phyloP scores from a whole-genome alignment of 116 monocot genomes.

The Cymodocea nodosa region DNA sequence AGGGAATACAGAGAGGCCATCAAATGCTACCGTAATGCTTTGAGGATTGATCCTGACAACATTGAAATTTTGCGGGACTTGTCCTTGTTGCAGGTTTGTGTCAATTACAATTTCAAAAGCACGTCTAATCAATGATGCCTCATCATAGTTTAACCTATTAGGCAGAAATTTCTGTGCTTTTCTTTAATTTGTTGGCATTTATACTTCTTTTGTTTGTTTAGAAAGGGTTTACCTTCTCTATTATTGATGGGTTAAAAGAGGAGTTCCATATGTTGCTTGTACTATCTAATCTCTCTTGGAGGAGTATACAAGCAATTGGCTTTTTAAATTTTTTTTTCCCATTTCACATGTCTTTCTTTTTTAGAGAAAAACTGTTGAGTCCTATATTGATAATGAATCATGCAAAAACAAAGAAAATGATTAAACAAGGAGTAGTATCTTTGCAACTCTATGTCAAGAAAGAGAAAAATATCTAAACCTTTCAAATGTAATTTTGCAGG shows the following conservation, averaged over 20 bases:
- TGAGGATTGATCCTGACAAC: constrained; percentile 92
- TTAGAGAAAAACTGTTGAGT: too few species aligned
- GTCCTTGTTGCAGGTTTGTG: constrained; percentile 74
- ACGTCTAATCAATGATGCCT: neutral
- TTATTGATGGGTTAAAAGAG: too few species aligned
- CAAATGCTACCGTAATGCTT: constrained; percentile 96
- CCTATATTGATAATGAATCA: too few species aligned
- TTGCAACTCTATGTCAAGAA: neutral
- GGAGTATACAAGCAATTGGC: too few species aligned
- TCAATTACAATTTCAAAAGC: neutral
- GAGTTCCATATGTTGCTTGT: too few species aligned
- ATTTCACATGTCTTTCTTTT: too few species aligned
- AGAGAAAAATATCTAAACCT: neutral
- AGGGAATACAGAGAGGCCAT: constrained; percentile 98
- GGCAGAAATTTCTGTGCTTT: neutral
- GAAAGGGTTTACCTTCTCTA: too few species aligned
- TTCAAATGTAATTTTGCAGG: constrained; percentile 30
- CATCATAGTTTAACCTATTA: constrained; percentile 1
- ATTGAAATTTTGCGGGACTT: constrained; percentile 96
- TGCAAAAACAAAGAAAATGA: too few species aligned
- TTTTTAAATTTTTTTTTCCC: too few species aligned
- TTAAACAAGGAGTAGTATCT: neutral
- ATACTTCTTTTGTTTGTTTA: too few species aligned
- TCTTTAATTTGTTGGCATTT: too few species aligned
- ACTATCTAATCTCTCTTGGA: too few species aligned